Base-by-base conservation (phyloP, 2,329 filamentous ascomycete species). In the Coniosporium tulheliwenetii region DNA sequence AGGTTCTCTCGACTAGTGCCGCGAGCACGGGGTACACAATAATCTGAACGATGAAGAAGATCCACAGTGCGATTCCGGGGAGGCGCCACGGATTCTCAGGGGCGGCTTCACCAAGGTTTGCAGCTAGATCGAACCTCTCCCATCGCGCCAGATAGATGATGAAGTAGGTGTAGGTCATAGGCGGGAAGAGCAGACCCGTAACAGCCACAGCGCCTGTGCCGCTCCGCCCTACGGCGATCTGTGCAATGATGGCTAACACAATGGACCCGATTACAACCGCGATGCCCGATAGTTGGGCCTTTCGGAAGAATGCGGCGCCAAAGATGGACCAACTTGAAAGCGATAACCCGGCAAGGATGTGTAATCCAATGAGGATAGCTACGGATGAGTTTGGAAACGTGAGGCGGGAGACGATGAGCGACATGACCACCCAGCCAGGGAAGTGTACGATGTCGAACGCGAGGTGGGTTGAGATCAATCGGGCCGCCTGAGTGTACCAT, bases 141-240 rank as follows among this genome's bases (percentile, higher is more conserved):
- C 76, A 94, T 35, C 82, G 77, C 10, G 86, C 83, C 58, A 87
- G 72, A 46, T 79, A 73, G 13, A 82, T 76, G 13, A 82, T 78
- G 54, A 89, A 91, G 56, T 79, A 86, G 10, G 89, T 81, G 53
- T 85, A 94, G 50, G 85, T 87, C 67, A 87, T 93, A 0, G 87
- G 83, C 0, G 85, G 75, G 54, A 95, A 95, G 0, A 95, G 59
- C 10, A 93, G 55, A 44, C 80, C 80, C 10, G 93, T 66, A 3
- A 84, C 64, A 5, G 73, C 70, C 2, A 89, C 81, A 1, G 76
- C 69, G 1, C 64, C 76, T 1, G 78, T 82, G 8, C 62, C 65
- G 3, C 76, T 75, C 1, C 67, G 69, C 0, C 71, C 76, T 13
- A 84, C 65, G 19, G 19, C 19, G 12, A 85, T 75, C 58, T 95